Evolutionary conservation across 352 stramenopile species (phyloP).

Genomic region (Peronospora belbahrii): DNA sequence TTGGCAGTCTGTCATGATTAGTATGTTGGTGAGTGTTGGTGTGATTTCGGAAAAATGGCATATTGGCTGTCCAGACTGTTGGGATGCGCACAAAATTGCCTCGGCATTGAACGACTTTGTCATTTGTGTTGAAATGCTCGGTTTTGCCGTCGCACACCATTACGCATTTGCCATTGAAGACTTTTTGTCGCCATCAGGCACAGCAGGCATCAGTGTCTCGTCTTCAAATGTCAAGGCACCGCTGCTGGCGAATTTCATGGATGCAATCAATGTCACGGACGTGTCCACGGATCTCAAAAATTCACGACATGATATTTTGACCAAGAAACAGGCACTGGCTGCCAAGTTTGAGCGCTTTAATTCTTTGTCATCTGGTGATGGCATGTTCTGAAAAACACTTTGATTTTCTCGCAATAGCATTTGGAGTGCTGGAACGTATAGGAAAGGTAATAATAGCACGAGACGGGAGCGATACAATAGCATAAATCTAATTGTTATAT

Average conservation of each 20-base stretch:
- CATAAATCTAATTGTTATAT: conserved; percentile 25
- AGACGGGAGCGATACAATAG: conserved; percentile 20
- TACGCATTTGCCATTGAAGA: conserved; percentile 90
- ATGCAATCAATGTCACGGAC: conserved; percentile 86
- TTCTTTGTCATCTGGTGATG: conserved; percentile 40
- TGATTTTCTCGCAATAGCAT: neutral
- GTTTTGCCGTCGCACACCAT: conserved; percentile 88
- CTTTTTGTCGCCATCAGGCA: conserved; percentile 47
- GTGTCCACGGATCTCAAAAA: conserved; percentile 81
- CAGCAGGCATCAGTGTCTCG: conserved; percentile 28
- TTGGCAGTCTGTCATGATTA: conserved; percentile 91
- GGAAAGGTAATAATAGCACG: neutral
- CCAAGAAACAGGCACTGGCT: conserved; percentile 83
- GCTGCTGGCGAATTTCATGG: conserved; percentile 83
- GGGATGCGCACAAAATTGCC: conserved; percentile 77
- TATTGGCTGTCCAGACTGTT: conserved; percentile 80
- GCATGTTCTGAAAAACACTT: conserved; percentile 36
- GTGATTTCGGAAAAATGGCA: conserved; percentile 81
- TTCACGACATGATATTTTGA: conserved; percentile 80
- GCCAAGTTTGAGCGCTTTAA: conserved; percentile 78
- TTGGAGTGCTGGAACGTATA: conserved; percentile 1
- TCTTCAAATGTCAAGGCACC: conserved; percentile 80
- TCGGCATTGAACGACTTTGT: conserved; percentile 91
- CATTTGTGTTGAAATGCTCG: conserved; percentile 93
- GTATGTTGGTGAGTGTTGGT: conserved; percentile 77